These are phyloP conservation scores for Syzygium aqueum DNA, from an alignment of 345 rosid species.

Conservation along the genomic window DNA sequence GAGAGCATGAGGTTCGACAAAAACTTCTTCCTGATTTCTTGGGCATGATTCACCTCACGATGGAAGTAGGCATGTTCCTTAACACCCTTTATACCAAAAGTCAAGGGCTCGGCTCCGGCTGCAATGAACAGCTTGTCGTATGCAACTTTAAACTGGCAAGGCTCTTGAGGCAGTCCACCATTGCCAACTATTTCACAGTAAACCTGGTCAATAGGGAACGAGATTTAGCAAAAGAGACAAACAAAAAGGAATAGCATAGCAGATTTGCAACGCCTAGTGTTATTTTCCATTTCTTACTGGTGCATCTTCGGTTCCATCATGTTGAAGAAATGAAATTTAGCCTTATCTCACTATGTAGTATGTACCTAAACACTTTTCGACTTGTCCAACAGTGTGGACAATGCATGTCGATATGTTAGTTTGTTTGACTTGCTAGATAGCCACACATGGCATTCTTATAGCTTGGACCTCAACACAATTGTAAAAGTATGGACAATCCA, in stretches of 20 bases:
- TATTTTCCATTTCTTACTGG: background rate
- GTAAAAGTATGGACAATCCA: background rate
- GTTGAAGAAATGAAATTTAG: background rate
- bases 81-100: conserved; percentile 87
- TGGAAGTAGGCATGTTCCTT: conserved; percentile 78
- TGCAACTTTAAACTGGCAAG: conserved; percentile 78
- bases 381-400: no score
- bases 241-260: background rate
- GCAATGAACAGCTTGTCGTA: conserved; percentile 88
- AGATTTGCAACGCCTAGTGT: background rate
- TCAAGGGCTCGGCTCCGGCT: conserved; percentile 88
- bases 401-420: background rate
- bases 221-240: background rate
- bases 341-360: background rate
- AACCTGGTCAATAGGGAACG: conserved; percentile 27
- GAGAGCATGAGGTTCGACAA: conserved; percentile 91
- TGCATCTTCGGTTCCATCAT: background rate
- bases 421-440: background rate
- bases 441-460: background rate
- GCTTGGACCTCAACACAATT: background rate
- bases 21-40: conserved; percentile 86
- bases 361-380: background rate
- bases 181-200: conserved; percentile 62
- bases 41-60: conserved; percentile 94
- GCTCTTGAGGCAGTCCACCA: conserved; percentile 38